Percentiles rank a stretch among this genome's conserved stretches.
Evolutionary conservation across 805 yeast species (phyloP).

Genomic region (Tetrapisispora arboricola): DNA sequence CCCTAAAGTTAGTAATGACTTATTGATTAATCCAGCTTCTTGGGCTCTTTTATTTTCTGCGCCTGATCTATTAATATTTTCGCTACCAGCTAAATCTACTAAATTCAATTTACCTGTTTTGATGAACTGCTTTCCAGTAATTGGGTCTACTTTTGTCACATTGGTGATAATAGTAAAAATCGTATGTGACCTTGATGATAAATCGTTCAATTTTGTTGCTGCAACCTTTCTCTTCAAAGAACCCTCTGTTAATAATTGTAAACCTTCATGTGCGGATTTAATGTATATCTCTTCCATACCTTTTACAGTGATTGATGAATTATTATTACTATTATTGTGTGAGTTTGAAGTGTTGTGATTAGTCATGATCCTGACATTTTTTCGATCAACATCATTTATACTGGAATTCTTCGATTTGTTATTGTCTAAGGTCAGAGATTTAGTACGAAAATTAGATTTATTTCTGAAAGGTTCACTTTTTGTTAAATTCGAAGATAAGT

Average conservation of each 20-base stretch:
- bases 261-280: conserved; percentile 41
- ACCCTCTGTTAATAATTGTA: conserved; percentile 45
- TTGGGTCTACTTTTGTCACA: conserved; percentile 39
- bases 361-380: conserved; percentile 48
- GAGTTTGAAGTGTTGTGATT: conserved; percentile 59
- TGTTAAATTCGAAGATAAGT: no score
- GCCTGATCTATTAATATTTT: conserved; percentile 74
- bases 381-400: conserved; percentile 31
- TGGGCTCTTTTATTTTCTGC: conserved; percentile 75
- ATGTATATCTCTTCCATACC: conserved; percentile 49
- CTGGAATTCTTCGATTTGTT: not conserved
- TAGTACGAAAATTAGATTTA: not conserved
- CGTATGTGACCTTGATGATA: conserved; percentile 71
- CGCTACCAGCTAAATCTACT: conserved; percentile 94
- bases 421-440: not conserved
- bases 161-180: conserved; percentile 61
- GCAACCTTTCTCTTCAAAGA: conserved; percentile 60
- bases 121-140: conserved; percentile 40
- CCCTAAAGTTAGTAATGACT: conserved; percentile 74
- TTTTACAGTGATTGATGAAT: conserved; percentile 37
- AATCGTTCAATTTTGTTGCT: conserved; percentile 65
- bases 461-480: not conserved
- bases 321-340: not conserved
- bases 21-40: conserved; percentile 88
- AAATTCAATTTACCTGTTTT: conserved; percentile 62